Conservation (phyloP, 2,329 filamentous ascomycete genomes). For the Claviceps cyperi region DNA sequence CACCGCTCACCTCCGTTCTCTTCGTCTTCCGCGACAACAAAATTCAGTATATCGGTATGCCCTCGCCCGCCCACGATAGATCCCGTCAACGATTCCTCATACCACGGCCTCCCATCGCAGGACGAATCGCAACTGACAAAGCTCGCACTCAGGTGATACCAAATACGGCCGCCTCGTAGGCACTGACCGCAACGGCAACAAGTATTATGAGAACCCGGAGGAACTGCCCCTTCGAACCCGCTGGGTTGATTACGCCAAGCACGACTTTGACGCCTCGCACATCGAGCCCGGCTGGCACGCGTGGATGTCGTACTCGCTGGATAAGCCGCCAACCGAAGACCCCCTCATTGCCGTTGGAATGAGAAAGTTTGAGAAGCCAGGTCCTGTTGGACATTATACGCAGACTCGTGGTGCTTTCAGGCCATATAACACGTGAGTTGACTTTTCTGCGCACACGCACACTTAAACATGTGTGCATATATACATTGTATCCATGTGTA, state of each 20-base stretch:
- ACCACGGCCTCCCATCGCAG: neutral
- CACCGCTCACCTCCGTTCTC: neutral
- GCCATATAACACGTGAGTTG: slow-evolving; percentile 83
- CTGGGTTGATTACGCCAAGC: slow-evolving; percentile 93
- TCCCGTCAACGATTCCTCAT: neutral
- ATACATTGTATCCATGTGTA: too few relatives aligned
- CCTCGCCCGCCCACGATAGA: neutral
- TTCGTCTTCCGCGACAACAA: slow-evolving; percentile 6
- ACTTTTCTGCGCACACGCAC: too few relatives aligned
- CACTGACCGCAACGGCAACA: slow-evolving; percentile 85
- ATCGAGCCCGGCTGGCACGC: slow-evolving; percentile 97
- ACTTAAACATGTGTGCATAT: too few relatives aligned
- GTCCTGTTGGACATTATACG: slow-evolving; percentile 62
- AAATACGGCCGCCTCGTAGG: slow-evolving; percentile 82
- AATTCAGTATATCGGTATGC: slow-evolving; percentile 40
- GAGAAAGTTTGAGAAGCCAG: slow-evolving; percentile 61
- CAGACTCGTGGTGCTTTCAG: slow-evolving; percentile 68
- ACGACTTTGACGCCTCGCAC: slow-evolving; percentile 69
- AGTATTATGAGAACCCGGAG: slow-evolving; percentile 91
- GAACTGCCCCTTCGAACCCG: slow-evolving; percentile 89
- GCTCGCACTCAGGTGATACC: slow-evolving; percentile 64
- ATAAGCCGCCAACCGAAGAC: slow-evolving; percentile 72
- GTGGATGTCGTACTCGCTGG: slow-evolving; percentile 89
- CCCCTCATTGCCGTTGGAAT: slow-evolving; percentile 50
- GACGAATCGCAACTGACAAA: neutral